A percentile compares a stretch with the other conserved stretches of the same genome.
Evolutionary conservation across 768 basidiomycete genomes (phyloP).

Genomic region (Amyloporia xantha): DNA sequence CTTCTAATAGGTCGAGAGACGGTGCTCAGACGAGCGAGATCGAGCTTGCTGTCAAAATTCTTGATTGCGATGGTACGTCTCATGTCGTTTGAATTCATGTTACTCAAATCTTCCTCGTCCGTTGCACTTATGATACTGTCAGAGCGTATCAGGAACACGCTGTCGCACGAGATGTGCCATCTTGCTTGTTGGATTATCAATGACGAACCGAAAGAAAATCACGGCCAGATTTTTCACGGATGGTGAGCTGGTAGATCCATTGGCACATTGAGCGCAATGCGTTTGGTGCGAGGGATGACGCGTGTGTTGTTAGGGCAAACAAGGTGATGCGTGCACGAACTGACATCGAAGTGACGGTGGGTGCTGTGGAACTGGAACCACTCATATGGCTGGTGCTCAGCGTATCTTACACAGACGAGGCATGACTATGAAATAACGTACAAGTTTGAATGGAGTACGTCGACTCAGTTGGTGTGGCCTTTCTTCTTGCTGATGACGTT

Average conservation of each 20-base stretch:
- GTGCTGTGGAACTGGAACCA: slow-evolving; percentile 4
- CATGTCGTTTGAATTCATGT: no score
- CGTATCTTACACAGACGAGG: slow-evolving; percentile 45
- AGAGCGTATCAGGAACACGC: slow-evolving; percentile 78
- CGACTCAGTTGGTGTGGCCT: no score
- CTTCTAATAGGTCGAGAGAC: slow-evolving; percentile 43
- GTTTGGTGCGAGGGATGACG: no score
- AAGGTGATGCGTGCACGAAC: slow-evolving; percentile 63
- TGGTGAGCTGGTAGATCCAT: slow-evolving; percentile 38
- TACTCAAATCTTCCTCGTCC: no score
- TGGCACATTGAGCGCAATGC: no score
- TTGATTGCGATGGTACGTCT: slow-evolving; percentile 66
- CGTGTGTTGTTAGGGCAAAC: slow-evolving; percentile 44
- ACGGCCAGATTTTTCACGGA: slow-evolving; percentile 63
- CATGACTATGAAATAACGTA: slow-evolving; percentile 74
- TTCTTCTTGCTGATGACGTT: no score
- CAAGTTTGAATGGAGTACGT: slow-evolving; percentile 69
- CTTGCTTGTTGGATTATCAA: slow-evolving; percentile 82
- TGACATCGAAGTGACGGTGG: slow-evolving; percentile 67
- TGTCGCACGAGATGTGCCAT: slow-evolving; percentile 93
- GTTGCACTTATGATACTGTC: no score
- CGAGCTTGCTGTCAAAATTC: slow-evolving; percentile 75
- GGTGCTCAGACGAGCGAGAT: slow-evolving; percentile 59
- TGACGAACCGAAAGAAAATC: slow-evolving; percentile 59
- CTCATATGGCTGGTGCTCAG: no score